Base-by-base conservation (phyloP, 345 rosid genomes). In the Geranium brycei region DNA sequence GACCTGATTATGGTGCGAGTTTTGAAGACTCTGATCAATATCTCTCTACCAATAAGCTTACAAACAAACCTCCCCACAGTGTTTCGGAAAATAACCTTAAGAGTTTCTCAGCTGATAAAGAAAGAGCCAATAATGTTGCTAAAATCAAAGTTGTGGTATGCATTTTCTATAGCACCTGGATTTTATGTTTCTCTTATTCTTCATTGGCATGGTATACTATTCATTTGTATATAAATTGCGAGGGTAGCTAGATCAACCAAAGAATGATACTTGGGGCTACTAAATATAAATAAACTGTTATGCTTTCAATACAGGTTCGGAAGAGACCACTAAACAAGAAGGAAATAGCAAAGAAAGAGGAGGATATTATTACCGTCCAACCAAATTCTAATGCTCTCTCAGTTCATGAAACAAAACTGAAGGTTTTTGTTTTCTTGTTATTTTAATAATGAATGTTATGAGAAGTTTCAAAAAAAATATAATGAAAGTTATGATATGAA, bases 111-210 rank as follows among this genome's bases (percentile, higher is more conserved):
- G 71, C 58, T 12, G 89, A 84, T 62, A 84, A 76, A 68, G 86
- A 80, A 51, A 80, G 73, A 57, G 76, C 81, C 58, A 79, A 72
- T 63, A 65, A 35, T 77, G 89, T 84, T 63, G 86, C 89, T 10
- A 84, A 77, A 76, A 84, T 81, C 74, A 84, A 84, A 84, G 86
- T 84, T 12, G 84, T 80, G 84, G 89, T 81, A 78, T 41, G 75
- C 62, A 13, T 38, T 12, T 58, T 17, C 41, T 38, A 32, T 15
- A 5, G 35, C 59, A 38, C n/a, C 53, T 63, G 56, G 66, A 53
- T 35, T 35, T 0, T 3, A 3, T 30, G 59, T 23, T 23, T 18
- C 23, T 41, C 53, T 47, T 23, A 17, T 17, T 59, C 35, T 56
- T 23, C 59, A 67, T 19, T 38, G n/a, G 12, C 15, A 47, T 23